Evolutionary conservation across 306 rosid species (phyloP), one percentile per base, ranked within the genome.

Genomic region (Fragaria vesca): DNA sequence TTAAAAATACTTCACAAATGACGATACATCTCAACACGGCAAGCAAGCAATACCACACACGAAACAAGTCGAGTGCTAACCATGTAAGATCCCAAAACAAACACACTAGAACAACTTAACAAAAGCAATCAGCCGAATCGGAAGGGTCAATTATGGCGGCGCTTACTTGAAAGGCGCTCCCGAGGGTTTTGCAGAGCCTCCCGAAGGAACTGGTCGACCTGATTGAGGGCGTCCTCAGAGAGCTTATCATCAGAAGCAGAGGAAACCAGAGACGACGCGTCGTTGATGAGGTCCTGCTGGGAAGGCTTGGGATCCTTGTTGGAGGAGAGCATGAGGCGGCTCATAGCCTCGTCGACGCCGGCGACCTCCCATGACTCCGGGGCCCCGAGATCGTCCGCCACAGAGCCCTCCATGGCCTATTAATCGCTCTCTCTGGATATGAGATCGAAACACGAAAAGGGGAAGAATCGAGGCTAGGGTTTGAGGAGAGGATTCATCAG

Each of bases 351-450:
- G 79, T 89, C 97, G 86, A 95, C 86, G 84, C 90, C 94, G 46
- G 97, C 89, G 69, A 86, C 90, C 91, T 95, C 99, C 99, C 97
- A 93, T 76, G 97, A 88, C 76, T 93, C 97, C 28, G 97, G 99
- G 82, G 99, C 97, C 88, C 93, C 92, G 81, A 85, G 86, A 86
- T 94, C 98, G 72, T 90, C 95, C 66, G 78, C 91, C 76, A 82
- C 89, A 89, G 97, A 90, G 93, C 93, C 95, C 90, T 86, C 97
- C 98, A 91, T 95, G 78, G 89, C 81, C 77, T 28, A 46, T 66
- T 34, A 34, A 51, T 76, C 55, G 30, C 55, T 26, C 34, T 72
- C 76, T 52, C 50, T 72, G n/a, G 8, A 16, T 65, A 55, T 6
- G 45, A 34, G 24, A 7, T 26, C 38, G 66, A 20, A 54, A 40